A percentile compares a stretch with the other conserved stretches of the same genome.
Conservation (phyloP, 306 rosid genomes). For the Arachis hypogaea region DNA sequence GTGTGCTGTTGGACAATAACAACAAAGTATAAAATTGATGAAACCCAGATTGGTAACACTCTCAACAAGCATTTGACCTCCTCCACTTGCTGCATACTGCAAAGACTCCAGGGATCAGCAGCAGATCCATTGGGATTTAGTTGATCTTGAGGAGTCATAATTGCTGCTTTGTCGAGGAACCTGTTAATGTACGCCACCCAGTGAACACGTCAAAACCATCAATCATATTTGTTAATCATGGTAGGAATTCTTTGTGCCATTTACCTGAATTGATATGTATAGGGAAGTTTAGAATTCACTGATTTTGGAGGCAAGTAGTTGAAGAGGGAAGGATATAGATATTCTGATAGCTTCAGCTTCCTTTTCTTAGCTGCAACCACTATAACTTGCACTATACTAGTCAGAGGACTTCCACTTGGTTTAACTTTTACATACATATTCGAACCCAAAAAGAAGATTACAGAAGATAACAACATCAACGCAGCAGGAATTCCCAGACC, state of each 20-base stretch:
- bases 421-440: slow-evolving; percentile 80
- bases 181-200: slow-evolving; percentile 57
- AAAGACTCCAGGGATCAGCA: slow-evolving; percentile 73
- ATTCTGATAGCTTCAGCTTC: slow-evolving; percentile 48
- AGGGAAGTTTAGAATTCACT: slow-evolving; percentile 65
- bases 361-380: slow-evolving; percentile 69
- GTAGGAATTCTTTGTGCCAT: slow-evolving; percentile 8
- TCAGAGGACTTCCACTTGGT: slow-evolving; percentile 81
- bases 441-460: slow-evolving; percentile 70
- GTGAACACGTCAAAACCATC: slow-evolving; percentile 21
- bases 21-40: slow-evolving; percentile 53
- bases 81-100: slow-evolving; percentile 88
- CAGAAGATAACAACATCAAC: slow-evolving; percentile 68
- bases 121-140: slow-evolving; percentile 73
- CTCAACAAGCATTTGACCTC: slow-evolving; percentile 79
- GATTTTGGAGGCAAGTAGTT: slow-evolving; percentile 55
- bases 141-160: slow-evolving; percentile 57
- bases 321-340: slow-evolving; percentile 65
- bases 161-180: slow-evolving; percentile 83
- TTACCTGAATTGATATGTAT: slow-evolving; percentile 79
- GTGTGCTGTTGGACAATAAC: slow-evolving; percentile 69
- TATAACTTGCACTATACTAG: slow-evolving; percentile 77
- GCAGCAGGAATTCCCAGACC: slow-evolving; percentile 84
- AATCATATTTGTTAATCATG: slow-evolving; percentile 31
- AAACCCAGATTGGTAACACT: slow-evolving; percentile 76